Evolutionary conservation across 2,329 filamentous ascomycete species (phyloP).

Genomic region (Zymoseptoria pseudotritici): DNA sequence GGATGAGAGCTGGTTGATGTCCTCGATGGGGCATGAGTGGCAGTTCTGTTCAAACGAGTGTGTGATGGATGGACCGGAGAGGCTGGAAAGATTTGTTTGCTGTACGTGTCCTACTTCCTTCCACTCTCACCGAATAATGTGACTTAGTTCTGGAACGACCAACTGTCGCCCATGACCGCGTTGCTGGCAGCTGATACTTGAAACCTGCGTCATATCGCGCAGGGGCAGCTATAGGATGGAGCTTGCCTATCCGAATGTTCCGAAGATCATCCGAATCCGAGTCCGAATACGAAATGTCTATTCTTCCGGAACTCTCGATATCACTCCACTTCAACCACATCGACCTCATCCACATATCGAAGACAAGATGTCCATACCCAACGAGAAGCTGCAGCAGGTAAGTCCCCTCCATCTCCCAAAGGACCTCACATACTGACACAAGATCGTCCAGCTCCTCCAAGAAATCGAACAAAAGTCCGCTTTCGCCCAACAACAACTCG

Average conservation of each 20-base stretch:
- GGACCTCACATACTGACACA: conserved; percentile 10
- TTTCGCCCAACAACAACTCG: conserved; percentile 85
- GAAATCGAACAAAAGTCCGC: conserved; percentile 90
- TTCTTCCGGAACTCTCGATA: too few species aligned
- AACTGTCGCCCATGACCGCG: too few species aligned
- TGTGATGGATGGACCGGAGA: conserved; percentile 4
- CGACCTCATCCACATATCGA: not conserved
- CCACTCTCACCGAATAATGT: too few species aligned
- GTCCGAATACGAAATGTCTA: not conserved
- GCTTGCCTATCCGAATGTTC: too few species aligned
- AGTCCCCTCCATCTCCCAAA: too few species aligned
- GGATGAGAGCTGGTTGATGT: not conserved
- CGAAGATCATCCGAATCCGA: not conserved
- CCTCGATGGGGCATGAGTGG: not conserved
- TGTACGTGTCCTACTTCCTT: not conserved
- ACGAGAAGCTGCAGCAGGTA: conserved; percentile 91
- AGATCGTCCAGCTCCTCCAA: conserved; percentile 61
- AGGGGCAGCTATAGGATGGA: too few species aligned
- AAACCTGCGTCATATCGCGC: not conserved
- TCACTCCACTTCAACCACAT: too few species aligned
- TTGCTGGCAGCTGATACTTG: not conserved
- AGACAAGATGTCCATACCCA: conserved; percentile 74
- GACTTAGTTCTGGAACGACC: too few species aligned
- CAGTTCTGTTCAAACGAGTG: not conserved
- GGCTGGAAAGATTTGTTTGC: conserved; percentile 1